Base-by-base conservation (phyloP, 108 stramenopile genomes). In the Discostella pseudostelligera region DNA sequence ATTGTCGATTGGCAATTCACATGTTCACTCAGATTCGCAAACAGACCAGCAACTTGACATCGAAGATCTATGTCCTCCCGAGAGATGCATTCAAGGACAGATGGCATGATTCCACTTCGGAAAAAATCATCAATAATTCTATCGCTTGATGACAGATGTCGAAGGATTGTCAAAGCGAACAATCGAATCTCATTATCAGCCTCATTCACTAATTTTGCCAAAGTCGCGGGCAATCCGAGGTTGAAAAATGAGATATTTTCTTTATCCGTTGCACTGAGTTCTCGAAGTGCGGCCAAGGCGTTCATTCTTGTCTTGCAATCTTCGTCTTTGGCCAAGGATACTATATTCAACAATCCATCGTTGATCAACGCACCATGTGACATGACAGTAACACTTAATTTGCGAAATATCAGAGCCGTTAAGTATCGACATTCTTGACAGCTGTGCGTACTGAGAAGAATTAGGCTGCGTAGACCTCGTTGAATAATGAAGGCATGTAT, bases 371-470 rank as follows among this genome's bases (percentile, higher is more conserved):
- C 69, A 20, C 70, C 43, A 65, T 89, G 89, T 7, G 87, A 70
- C 22, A 43, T 59, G 14, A 62, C 26, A 54, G 90, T 84, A 25
- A 83, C 69, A 35, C 83, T 74, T 12, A 93, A 67, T 72, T 93
- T 93, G 17, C 89, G 84, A 56, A 90, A 84, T 14, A 67, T 68
- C 12, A 89, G 59, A 37, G 88, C 86, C 29, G 87, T 76, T 66
- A 91, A 70, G 53, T 87, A 91, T 59, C 78, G 76, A 59, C 86
- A 86, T 79, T 93, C 89, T 10, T 74, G 56, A 56, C 90, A 88
- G 42, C 76, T 21, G 26, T 65, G 56, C 4, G 49, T 32, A 13
- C 83, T 84, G 28, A 93, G 69, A 24, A 49, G 66, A 39, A 89
- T 70, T 14, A 93, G 65, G 17, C 85, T 82, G 8, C 67, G 59